Conservation (phyloP, 1,139 yeast genomes). For the Geotrichum phurueaensis region DNA sequence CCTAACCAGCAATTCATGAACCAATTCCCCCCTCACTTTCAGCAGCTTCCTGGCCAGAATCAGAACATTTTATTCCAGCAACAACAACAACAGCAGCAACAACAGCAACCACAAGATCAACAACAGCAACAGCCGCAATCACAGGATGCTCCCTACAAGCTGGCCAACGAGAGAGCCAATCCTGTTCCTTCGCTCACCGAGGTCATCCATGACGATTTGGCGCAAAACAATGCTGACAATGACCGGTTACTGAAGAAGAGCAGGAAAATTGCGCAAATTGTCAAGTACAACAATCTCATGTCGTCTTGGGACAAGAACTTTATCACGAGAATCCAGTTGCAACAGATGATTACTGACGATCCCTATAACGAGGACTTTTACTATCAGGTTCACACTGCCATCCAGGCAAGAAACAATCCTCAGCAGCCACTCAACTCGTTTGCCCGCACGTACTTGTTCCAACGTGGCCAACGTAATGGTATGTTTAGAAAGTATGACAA, state of each 20-base stretch:
- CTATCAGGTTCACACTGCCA: constrained; percentile 85
- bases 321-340: constrained; percentile 86
- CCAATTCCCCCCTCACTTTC: constrained; percentile 29
- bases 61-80: constrained; percentile 32
- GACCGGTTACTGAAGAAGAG: constrained; percentile 58
- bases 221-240: constrained; percentile 25
- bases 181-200: constrained; percentile 26
- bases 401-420: constrained; percentile 56
- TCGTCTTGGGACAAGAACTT: constrained; percentile 95
- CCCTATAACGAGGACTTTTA: constrained; percentile 97
- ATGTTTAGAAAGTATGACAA: constrained; percentile 74
- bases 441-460: constrained; percentile 93
- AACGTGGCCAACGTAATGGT: constrained; percentile 63
- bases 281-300: constrained; percentile 89
- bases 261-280: constrained; percentile 70
- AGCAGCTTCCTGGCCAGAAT: constrained; percentile 27
- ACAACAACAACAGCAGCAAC: constrained; percentile 24
- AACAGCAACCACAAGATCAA: constrained; percentile 24
- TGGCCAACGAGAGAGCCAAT: constrained; percentile 24
- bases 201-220: constrained; percentile 34
- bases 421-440: constrained; percentile 50
- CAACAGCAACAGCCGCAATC: constrained; percentile 24
- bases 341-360: constrained; percentile 94
- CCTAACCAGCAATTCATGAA: constrained; percentile 37
- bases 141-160: constrained; percentile 20